Evolutionary conservation across 169 alveolate genomes (phyloP).

Genomic region (Perkinsus olseni): DNA sequence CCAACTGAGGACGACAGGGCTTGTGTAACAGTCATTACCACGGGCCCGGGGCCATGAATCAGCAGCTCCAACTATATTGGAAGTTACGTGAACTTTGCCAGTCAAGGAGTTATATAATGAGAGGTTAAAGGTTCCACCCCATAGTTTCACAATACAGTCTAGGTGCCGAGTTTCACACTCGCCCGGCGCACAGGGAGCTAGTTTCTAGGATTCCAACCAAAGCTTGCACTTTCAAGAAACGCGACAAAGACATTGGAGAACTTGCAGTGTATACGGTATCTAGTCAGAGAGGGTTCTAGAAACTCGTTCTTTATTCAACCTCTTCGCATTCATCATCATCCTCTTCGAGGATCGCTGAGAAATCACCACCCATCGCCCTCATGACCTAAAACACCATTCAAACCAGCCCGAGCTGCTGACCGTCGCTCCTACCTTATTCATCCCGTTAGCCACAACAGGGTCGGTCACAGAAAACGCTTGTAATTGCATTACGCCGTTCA

Average conservation of each 20-base stretch:
- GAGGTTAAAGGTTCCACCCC: no score
- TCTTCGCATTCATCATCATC: not conserved
- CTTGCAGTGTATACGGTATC: not conserved
- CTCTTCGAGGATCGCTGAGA: not conserved
- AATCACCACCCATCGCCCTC: not conserved
- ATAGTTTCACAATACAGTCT: no score
- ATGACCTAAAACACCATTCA: not conserved
- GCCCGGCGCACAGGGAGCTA: no score
- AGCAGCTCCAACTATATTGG: no score
- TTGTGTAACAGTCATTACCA: no score
- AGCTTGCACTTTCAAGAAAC: no score
- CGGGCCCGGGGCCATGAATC: no score
- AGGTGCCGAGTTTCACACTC: no score
- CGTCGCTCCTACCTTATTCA: not conserved
- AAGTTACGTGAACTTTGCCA: no score
- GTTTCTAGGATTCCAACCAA: no score
- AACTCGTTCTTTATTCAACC: not conserved
- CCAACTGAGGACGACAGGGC: no score
- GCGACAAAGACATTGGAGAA: not conserved
- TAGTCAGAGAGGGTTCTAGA: not conserved
- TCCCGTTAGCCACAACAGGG: not conserved
- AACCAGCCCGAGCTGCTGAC: not conserved
- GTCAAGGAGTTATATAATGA: no score
- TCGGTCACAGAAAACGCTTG: not conserved
- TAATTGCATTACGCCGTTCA: not conserved